A percentile compares a stretch with the other conserved stretches of the same genome.
Evolutionary conservation across 83 land plant genomes (phyloP).

Genomic region (Larix sibirica): DNA sequence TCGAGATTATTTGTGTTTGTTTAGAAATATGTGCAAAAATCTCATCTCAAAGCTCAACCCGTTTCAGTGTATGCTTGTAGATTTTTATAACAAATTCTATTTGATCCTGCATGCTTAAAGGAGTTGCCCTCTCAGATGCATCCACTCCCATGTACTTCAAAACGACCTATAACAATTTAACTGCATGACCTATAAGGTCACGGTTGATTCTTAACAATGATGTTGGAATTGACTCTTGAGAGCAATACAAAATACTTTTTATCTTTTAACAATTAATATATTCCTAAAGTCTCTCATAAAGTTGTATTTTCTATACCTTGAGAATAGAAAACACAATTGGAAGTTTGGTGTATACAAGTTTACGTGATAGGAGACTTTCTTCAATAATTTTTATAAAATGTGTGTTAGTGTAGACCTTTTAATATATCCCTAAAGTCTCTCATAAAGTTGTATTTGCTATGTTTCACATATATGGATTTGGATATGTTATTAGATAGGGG

Average conservation of each 20-base stretch:
- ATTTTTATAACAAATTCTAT: constrained; percentile 72
- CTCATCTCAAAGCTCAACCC: constrained; percentile 93
- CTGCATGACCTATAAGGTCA: constrained; percentile 80
- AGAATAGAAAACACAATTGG: no score
- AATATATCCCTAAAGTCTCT: no score
- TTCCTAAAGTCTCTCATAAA: no score
- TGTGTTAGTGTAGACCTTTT: no score
- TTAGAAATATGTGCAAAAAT: constrained; percentile 88
- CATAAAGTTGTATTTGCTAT: no score
- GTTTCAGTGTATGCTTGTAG: constrained; percentile 92
- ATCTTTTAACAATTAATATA: no score
- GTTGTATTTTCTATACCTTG: no score
- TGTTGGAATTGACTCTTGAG: constrained; percentile 95
- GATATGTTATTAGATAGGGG: no score
- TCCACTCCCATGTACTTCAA: constrained; percentile 94
- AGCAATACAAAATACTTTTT: not conserved
- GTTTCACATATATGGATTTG: no score
- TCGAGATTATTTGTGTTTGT: constrained; percentile 95
- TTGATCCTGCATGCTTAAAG: constrained; percentile 73
- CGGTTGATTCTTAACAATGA: constrained; percentile 80
- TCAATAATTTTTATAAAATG: no score
- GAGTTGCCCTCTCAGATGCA: constrained; percentile 46
- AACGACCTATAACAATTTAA: constrained; percentile 81
- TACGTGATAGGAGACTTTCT: no score
- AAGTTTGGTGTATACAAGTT: no score